Percentiles rank a stretch among this genome's conserved stretches.
Conservation (phyloP, 176 grass and related monocot species). For the Musa acuminata region DNA sequence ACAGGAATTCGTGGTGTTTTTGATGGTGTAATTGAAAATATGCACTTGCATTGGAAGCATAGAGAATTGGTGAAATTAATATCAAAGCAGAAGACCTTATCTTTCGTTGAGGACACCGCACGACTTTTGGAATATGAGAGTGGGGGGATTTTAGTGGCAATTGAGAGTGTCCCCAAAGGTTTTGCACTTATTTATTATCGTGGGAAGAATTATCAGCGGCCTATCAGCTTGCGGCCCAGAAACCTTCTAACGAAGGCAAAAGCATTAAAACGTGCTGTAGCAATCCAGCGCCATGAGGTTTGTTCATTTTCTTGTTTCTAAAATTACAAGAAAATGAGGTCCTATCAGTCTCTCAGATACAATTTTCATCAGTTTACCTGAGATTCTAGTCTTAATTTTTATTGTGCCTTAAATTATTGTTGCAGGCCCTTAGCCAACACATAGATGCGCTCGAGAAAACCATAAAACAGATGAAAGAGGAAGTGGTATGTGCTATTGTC, state of each 20-base stretch:
- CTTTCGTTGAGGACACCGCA: constrained; percentile 80
- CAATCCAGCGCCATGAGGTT: constrained; percentile 98
- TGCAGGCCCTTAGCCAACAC: constrained; percentile 92
- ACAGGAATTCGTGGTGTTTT: constrained; percentile 93
- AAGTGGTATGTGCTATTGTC: constrained; percentile 55
- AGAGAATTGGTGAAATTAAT: constrained; percentile 88
- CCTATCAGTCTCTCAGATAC: neutral
- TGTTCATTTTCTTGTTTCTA: constrained; percentile 14
- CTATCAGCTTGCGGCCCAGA: constrained; percentile 90
- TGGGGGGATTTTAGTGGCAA: constrained; percentile 87
- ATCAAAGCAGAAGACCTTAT: constrained; percentile 76
- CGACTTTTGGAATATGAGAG: constrained; percentile 82
- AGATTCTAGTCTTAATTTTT: neutral
- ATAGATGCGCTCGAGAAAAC: constrained; percentile 60
- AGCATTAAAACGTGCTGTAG: constrained; percentile 80
- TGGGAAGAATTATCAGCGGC: constrained; percentile 90
- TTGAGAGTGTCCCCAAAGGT: constrained; percentile 83
- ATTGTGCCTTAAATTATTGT: constrained; percentile 4
- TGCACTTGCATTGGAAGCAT: constrained; percentile 99
- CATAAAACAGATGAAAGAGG: constrained; percentile 68
- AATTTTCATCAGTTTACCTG: constrained; percentile 17
- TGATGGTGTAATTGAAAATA: constrained; percentile 88
- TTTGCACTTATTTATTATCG: constrained; percentile 84
- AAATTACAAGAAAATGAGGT: neutral
- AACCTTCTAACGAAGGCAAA: constrained; percentile 95